Evolutionary conservation across 352 stramenopile species (phyloP).

Genomic region (Globisporangium polare): DNA sequence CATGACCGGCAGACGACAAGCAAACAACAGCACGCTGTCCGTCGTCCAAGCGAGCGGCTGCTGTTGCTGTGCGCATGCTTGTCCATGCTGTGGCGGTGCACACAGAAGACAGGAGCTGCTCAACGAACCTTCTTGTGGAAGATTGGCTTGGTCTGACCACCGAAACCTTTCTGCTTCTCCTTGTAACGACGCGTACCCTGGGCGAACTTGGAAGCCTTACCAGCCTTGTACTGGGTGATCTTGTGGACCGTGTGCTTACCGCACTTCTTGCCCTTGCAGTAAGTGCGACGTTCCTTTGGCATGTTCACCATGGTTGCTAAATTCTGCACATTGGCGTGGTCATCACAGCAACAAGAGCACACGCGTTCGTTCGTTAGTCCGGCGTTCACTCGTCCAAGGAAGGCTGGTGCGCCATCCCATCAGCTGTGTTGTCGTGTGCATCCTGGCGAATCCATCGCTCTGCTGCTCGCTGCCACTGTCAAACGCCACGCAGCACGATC

Average conservation of each 20-base stretch:
- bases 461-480: neutral
- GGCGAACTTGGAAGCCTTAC: slow-evolving; percentile 99
- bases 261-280: slow-evolving; percentile 99
- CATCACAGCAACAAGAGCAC: slow-evolving; percentile 2
- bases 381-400: neutral
- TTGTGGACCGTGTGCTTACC: slow-evolving; percentile 99
- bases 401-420: neutral
- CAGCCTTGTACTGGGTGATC: slow-evolving; percentile 99
- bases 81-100: neutral
- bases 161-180: slow-evolving; percentile 99
- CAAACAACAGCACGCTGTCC: neutral
- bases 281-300: slow-evolving; percentile 99
- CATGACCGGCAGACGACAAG: neutral
- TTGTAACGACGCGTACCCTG: slow-evolving; percentile 98
- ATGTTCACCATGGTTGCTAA: slow-evolving; percentile 99
- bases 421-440: neutral
- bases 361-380: slow-evolving; percentile 5
- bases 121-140: slow-evolving; percentile 98
- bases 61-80: neutral
- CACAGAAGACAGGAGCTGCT: neutral
- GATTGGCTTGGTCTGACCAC: slow-evolving; percentile 99
- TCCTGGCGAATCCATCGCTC: neutral
- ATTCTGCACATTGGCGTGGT: slow-evolving; percentile 29
- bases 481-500: neutral
- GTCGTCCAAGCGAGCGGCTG: neutral